Evolutionary conservation across 805 yeast genomes (phyloP), one percentile per base, ranked within the genome.

Genomic region (Candida ovalis): DNA sequence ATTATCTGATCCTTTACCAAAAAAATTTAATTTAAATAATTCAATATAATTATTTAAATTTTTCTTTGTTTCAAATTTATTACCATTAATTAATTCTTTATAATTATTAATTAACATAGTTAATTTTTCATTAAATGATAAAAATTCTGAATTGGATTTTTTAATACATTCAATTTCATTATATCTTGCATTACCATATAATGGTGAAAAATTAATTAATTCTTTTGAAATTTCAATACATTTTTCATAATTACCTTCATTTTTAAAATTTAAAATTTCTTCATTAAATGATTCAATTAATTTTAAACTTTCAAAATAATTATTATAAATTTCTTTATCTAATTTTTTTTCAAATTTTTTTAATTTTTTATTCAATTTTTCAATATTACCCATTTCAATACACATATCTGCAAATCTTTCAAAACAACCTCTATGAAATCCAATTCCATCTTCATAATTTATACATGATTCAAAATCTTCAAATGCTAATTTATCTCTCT

Each of bases 401-500:
- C 78, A 72, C 27, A 84, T 53, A 1, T 80, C 80, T 15, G 69
- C 56, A 44, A 80, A 64, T 50, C 78, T 76, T 9, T 61, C 64
- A 43, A 71, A 68, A n/a, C 89, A 86, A 1, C 80, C 74, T 13
- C 55, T 48, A 71, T 72, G 46, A 58, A 64, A 43, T 47, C 38
- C 42, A 24, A 15, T 17, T 21, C n/a, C n/a, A n/a, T 33, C 24
- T 4, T 35, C 23, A 24, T 76, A 59, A n/a, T 60, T 57, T 41
- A 79, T 60, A 22, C 84, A 77, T 13, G 55, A 59, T 48, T 74
- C 70, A 48, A 85, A 78, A 53, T 80, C 82, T 2, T 62, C 62
- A 7, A 81, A 67, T 0, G 91, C 84, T 35, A 70, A 69, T 28
- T 62, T 53, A 27, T 80, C 85, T 49, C 77, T 78, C 30, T 80